Percentiles rank a stretch among this genome's conserved stretches.
Conservation (phyloP, 305 asterid species). For the Fraxinus sp. region DNA sequence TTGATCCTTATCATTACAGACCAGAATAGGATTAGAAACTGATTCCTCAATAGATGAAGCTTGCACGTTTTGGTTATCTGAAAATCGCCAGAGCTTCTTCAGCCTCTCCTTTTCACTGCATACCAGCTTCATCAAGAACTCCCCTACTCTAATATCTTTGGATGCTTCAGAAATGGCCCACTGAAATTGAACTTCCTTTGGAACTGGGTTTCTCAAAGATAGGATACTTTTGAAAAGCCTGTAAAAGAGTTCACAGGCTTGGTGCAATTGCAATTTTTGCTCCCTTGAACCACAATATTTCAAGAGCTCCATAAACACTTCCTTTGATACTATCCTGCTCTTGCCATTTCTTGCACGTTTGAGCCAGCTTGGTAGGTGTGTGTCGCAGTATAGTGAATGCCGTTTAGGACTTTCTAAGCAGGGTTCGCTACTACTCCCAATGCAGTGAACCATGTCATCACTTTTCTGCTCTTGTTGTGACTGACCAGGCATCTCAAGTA, state of each 20-base stretch:
- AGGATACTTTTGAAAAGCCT: conserved; percentile 77
- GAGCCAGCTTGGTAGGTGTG: conserved; percentile 95
- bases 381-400: conserved; percentile 84
- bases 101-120: conserved; percentile 72
- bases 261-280: conserved; percentile 77
- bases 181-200: conserved; percentile 87
- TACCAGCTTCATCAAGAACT: conserved; percentile 66
- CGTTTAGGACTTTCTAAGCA: conserved; percentile 74
- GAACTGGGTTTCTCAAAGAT: conserved; percentile 85
- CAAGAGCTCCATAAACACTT: conserved; percentile 78
- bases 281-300: conserved; percentile 66
- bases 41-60: conserved; percentile 46
- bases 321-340: conserved; percentile 91
- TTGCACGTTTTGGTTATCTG: conserved; percentile 42
- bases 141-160: conserved; percentile 62
- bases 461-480: conserved; percentile 34
- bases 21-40: conserved; percentile 33
- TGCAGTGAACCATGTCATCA: conserved; percentile 54
- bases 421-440: conserved; percentile 58
- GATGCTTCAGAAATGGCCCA: conserved; percentile 96
- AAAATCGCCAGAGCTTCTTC: conserved; percentile 71
- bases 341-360: conserved; percentile 98
- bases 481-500: conserved; percentile 39
- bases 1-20: conserved; percentile 33
- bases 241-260: conserved; percentile 93